Conservation (phyloP, 2,329 filamentous ascomycete species). For the Pleochaeta shiraiana region DNA sequence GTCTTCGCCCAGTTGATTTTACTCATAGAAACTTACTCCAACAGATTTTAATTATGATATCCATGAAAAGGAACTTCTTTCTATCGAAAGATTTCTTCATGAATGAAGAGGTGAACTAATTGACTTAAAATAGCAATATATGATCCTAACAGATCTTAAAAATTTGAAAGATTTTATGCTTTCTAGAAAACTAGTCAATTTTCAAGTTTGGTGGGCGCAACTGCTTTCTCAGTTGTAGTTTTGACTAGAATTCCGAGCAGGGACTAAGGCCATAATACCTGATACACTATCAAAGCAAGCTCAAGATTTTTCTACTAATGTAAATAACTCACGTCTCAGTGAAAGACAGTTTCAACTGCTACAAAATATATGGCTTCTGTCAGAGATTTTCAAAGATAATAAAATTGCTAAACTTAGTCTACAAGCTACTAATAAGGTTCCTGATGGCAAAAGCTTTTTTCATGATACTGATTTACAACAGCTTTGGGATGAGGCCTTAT, state of each 20-base stretch:
- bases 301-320: background rate
- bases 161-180: background rate
- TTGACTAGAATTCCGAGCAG: background rate
- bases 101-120: background rate
- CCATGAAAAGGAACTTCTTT: background rate
- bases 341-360: background rate
- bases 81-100: background rate
- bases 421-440: background rate
- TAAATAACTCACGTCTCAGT: background rate
- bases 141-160: background rate
- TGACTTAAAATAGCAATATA: background rate
- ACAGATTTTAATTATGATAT: too few relatives aligned
- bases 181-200: background rate
- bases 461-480: background rate
- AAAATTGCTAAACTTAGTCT: too few relatives aligned
- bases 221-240: background rate
- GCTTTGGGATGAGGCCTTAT: background rate
- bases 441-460: background rate
- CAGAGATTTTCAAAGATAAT: background rate
- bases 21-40: background rate
- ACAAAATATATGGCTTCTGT: background rate
- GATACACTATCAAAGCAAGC: background rate
- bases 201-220: background rate
- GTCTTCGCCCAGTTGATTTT: background rate
- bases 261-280: background rate